A percentile compares a stretch with the other conserved stretches of the same genome.
These are phyloP conservation scores for Ceratocystis eucalypticola DNA, from an alignment of 2,329 filamentous ascomycete genomes.

Conservation along the genomic window DNA sequence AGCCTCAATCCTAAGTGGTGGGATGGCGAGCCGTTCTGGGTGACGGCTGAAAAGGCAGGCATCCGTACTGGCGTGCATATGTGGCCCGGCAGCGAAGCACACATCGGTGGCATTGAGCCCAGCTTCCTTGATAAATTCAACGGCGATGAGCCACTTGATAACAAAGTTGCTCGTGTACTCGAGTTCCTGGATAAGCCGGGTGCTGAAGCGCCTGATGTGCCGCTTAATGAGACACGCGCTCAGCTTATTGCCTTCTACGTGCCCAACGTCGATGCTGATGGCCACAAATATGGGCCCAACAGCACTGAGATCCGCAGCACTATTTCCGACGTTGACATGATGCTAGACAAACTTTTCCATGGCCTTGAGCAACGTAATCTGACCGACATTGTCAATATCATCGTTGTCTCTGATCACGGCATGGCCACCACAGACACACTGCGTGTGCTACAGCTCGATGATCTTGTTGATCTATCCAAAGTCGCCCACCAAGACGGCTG, in stretches of 20 bases:
- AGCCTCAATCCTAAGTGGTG: slow-evolving; percentile 87
- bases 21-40: slow-evolving; percentile 88
- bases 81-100: slow-evolving; percentile 95
- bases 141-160: slow-evolving; percentile 55
- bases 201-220: slow-evolving; percentile 39
- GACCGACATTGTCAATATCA: slow-evolving; percentile 78
- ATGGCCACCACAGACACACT: slow-evolving; percentile 86
- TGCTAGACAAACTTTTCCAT: slow-evolving; percentile 63
- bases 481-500: slow-evolving; percentile 84
- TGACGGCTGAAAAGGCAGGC: slow-evolving; percentile 72
- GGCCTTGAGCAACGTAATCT: slow-evolving; percentile 73
- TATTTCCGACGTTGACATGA: slow-evolving; percentile 65
- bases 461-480: slow-evolving; percentile 63
- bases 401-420: slow-evolving; percentile 94
- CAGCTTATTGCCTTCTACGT: slow-evolving; percentile 93
- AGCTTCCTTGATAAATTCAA: slow-evolving; percentile 78
- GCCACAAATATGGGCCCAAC: slow-evolving; percentile 83
- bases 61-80: slow-evolving; percentile 79
- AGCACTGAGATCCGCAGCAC: slow-evolving; percentile 77
- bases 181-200: slow-evolving; percentile 76
- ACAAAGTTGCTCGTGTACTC: slow-evolving; percentile 68
- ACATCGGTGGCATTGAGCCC: slow-evolving; percentile 61
- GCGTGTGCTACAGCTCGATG: slow-evolving; percentile 77
- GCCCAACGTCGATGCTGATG: slow-evolving; percentile 76
- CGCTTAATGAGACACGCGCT: slow-evolving; percentile 46